Evolutionary conservation across 2,329 filamentous ascomycete species (phyloP).

Genomic region (Ophiostoma montium): DNA sequence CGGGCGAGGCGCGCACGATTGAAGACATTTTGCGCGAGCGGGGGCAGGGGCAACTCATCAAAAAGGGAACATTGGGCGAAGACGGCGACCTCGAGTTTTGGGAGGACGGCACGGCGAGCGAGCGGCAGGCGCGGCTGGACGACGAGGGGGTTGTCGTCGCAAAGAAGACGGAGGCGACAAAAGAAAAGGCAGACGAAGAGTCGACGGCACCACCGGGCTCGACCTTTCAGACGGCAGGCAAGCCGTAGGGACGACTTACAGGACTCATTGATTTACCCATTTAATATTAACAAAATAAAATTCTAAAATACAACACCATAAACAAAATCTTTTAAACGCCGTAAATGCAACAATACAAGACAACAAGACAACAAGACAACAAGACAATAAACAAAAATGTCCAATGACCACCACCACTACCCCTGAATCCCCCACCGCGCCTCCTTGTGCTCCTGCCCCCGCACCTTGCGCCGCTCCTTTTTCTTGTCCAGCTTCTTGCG

Average conservation of each 20-base stretch:
- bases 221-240: slow-evolving; percentile 13
- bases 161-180: slow-evolving; percentile 1
- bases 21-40: slow-evolving; percentile 67
- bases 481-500: slow-evolving; percentile 72
- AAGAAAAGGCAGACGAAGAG: slow-evolving; percentile 2
- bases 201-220: slow-evolving; percentile 16
- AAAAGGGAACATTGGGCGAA: slow-evolving; percentile 54
- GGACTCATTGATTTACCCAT: too few relatives aligned
- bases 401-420: background rate
- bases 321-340: slow-evolving; percentile 8
- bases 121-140: slow-evolving; percentile 14
- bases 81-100: slow-evolving; percentile 90
- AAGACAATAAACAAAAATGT: background rate
- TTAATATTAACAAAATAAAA: background rate
- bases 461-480: slow-evolving; percentile 69
- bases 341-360: background rate
- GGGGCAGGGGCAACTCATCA: slow-evolving; percentile 62
- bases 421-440: slow-evolving; percentile 55
- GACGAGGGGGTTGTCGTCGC: slow-evolving; percentile 12
- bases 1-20: slow-evolving; percentile 41
- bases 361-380: background rate
- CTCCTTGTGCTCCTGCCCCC: slow-evolving; percentile 56
- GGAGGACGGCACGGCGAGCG: slow-evolving; percentile 50
- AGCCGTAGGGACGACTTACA: too few relatives aligned
- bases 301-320: background rate